A percentile compares a stretch with the other conserved stretches of the same genome.
Evolutionary conservation across 2,329 filamentous ascomycete species (phyloP).

Genomic region (Fusarium nurragi): DNA sequence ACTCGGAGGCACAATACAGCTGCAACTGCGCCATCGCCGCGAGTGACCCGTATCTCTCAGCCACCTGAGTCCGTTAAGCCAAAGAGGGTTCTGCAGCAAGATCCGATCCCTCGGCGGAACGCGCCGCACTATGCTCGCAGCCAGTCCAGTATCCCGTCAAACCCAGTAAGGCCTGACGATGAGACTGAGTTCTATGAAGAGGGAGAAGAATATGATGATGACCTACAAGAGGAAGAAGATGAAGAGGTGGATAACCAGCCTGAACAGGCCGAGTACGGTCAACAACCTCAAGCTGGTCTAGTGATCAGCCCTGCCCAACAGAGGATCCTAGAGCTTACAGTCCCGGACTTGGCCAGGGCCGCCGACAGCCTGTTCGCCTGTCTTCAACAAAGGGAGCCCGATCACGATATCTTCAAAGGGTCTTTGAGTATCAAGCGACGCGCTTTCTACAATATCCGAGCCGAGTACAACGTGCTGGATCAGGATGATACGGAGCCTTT

Average conservation of each 20-base stretch:
- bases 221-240: conserved; percentile 5
- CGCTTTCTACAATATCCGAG: conserved; percentile 41
- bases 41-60: neutral
- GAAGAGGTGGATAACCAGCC: conserved; percentile 15
- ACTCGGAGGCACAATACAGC: conserved; percentile 16
- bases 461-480: conserved; percentile 39
- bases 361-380: conserved; percentile 44
- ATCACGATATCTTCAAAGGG: conserved; percentile 34
- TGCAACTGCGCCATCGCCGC: neutral
- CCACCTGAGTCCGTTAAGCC: neutral
- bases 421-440: conserved; percentile 43
- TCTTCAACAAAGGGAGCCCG: conserved; percentile 25
- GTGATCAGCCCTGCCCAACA: conserved; percentile 29
- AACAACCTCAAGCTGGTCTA: neutral
- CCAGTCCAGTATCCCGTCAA: conserved; percentile 30
- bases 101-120: conserved; percentile 39
- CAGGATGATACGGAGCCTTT: conserved; percentile 33
- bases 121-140: conserved; percentile 30
- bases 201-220: neutral
- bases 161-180: conserved; percentile 36
- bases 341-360: conserved; percentile 44
- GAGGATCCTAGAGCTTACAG: conserved; percentile 38
- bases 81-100: conserved; percentile 13
- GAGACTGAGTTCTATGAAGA: conserved; percentile 32
- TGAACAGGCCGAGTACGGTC: neutral